Evolutionary conservation across 179 eudicot genomes (phyloP), one percentile per base, ranked within the genome.

Genomic region (Nepenthes alata): DNA sequence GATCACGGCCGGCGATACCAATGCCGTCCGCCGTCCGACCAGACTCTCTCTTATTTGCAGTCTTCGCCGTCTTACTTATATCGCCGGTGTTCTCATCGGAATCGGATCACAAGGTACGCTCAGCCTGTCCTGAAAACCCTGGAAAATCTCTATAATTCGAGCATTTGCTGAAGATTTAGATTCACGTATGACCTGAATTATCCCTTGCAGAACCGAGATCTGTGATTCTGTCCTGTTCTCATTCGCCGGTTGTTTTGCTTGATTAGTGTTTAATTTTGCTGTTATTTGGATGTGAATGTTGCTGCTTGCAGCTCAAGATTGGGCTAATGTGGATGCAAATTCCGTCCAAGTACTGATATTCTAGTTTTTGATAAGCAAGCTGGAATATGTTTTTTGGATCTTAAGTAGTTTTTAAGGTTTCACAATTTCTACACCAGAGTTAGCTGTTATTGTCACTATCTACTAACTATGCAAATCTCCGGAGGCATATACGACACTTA

Each of bases 51-150:
- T 2, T 60, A 35, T 5, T 47, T 53, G 35, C 47, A 14, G 9
- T 38, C 39, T 12, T 16, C 48, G 10, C 37, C 38, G 38, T 47
- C 52, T 16, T 16, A 11, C 53, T 60, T 11, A n/a, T 48, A 11
- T 60, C 64, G 52, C 71, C 73, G 72, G 80, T 63, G 50, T 25
- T 66, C 63, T 74, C 77, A 58, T 73, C 83, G 50, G 83, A 81
- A 57, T 71, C 74, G 56, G 85, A 81, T 67, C 83, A 81, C 78
- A 78, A 63, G 75, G 83, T 81, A 47, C 6, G 0, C 13, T 34
- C 10, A 11, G 16, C 14, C 38, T 2, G 4, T 34, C 37, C 39
- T 8, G 6, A 11, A 7, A 7, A 55, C 58, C 37, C 39, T 9
- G 2, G 6, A 7, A 2, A 8, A 36, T 34, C 3, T 10, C 50